phyloP scores from a whole-genome alignment of 768 basidiomycete species.

The Floccularia luteovirens region DNA sequence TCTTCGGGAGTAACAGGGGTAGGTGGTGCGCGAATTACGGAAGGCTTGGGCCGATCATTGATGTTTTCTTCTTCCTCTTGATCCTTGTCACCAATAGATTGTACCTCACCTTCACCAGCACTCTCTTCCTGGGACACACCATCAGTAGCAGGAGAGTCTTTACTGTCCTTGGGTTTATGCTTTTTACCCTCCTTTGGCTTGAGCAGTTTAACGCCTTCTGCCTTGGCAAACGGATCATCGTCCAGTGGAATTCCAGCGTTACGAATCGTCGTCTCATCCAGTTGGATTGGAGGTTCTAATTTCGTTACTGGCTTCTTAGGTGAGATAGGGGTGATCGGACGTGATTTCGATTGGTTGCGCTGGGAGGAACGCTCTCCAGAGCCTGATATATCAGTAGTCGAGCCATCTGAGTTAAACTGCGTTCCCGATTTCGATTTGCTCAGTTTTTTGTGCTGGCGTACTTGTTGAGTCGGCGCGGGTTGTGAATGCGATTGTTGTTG shows the following conservation, averaged over 20 bases:
- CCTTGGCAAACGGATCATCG: conserved; percentile 51
- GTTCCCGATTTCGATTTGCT: background rate
- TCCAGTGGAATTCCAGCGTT: conserved; percentile 32
- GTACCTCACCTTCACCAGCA: conserved; percentile 5
- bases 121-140: background rate
- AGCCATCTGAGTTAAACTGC: too few relatives aligned
- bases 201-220: conserved; percentile 43
- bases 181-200: conserved; percentile 12
- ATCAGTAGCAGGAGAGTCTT: background rate
- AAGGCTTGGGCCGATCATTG: conserved; percentile 2
- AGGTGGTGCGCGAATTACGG: conserved; percentile 9
- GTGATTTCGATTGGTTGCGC: too few relatives aligned
- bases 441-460: background rate
- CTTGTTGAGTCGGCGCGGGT: background rate
- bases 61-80: conserved; percentile 3
- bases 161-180: conserved; percentile 8
- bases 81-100: background rate
- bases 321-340: conserved; percentile 4
- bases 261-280: conserved; percentile 19
- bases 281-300: conserved; percentile 13
- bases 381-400: too few relatives aligned
- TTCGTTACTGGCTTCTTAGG: background rate
- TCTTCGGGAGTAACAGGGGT: conserved; percentile 15
- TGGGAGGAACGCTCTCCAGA: too few relatives aligned
- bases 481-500: background rate